Evolutionary conservation across 306 rosid genomes (phyloP).

Genomic region (Corylus americana): DNA sequence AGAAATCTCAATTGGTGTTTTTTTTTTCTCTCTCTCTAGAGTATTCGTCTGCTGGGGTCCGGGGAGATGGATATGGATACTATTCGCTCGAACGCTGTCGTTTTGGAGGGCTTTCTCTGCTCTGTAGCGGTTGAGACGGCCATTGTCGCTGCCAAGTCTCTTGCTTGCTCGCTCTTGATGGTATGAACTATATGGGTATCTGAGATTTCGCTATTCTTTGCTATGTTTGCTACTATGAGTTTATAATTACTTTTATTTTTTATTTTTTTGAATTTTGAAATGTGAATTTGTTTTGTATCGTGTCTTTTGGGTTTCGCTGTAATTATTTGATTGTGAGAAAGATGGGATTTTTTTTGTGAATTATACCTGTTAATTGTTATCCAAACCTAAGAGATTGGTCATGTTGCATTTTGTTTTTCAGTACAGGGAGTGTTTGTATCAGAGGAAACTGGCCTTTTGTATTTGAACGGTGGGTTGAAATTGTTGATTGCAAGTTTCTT

Average conservation of each 20-base stretch:
- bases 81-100: slow-evolving; percentile 21
- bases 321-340: neutral
- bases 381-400: neutral
- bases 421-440: neutral
- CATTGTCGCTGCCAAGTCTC: slow-evolving; percentile 46
- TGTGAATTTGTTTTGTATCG: neutral
- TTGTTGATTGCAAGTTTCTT: neutral
- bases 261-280: neutral
- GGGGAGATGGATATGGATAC: slow-evolving; percentile 27
- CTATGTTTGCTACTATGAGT: neutral
- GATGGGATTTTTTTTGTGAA: neutral
- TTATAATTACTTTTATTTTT: neutral
- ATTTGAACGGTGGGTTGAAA: neutral
- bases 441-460: neutral
- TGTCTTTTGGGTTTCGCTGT: neutral
- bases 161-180: slow-evolving; percentile 34
- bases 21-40: neutral
- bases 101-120: slow-evolving; percentile 30
- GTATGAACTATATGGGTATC: slow-evolving; percentile 29
- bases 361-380: neutral
- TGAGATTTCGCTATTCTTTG: neutral
- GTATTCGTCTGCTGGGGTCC: neutral
- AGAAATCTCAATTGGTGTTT: neutral
- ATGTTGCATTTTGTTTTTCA: neutral
- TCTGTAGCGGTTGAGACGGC: slow-evolving; percentile 46